phyloP scores from a whole-genome alignment of 768 basidiomycete species.

The Tephrocybe sp. region DNA sequence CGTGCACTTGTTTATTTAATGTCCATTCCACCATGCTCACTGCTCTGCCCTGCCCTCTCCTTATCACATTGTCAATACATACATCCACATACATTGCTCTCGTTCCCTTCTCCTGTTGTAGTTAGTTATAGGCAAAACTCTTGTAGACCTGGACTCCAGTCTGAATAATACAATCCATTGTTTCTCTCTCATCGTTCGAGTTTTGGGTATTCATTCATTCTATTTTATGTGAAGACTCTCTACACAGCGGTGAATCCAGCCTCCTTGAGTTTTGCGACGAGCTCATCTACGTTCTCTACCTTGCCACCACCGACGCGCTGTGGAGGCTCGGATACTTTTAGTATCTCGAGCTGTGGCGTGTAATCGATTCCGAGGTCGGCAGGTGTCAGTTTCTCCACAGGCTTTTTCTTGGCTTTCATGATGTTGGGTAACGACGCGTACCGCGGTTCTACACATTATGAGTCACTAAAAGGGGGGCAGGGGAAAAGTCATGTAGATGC shows the following conservation, averaged over 20 bases:
- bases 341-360: constrained; percentile 76
- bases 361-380: constrained; percentile 84
- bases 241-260: constrained; percentile 60
- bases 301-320: constrained; percentile 91
- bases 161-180: too few species aligned
- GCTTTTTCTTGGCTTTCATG: constrained; percentile 99
- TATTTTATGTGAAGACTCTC: too few species aligned
- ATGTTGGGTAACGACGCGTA: constrained; percentile 97
- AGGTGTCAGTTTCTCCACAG: constrained; percentile 78
- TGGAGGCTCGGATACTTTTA: constrained; percentile 89
- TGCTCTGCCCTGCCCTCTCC: constrained; percentile 3
- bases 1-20: background rate
- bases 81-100: too few species aligned
- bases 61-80: background rate
- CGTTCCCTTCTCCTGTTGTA: constrained; percentile 1
- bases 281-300: constrained; percentile 87
- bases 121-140: constrained; percentile 7
- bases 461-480: constrained; percentile 3
- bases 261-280: constrained; percentile 86
- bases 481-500: background rate
- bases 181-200: too few species aligned
- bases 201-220: too few species aligned
- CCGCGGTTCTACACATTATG: constrained; percentile 69
- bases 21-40: constrained; percentile 1
- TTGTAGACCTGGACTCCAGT: background rate